Base-by-base conservation (phyloP, 495 filamentous ascomycete species). In the Entonaema liquescens region DNA sequence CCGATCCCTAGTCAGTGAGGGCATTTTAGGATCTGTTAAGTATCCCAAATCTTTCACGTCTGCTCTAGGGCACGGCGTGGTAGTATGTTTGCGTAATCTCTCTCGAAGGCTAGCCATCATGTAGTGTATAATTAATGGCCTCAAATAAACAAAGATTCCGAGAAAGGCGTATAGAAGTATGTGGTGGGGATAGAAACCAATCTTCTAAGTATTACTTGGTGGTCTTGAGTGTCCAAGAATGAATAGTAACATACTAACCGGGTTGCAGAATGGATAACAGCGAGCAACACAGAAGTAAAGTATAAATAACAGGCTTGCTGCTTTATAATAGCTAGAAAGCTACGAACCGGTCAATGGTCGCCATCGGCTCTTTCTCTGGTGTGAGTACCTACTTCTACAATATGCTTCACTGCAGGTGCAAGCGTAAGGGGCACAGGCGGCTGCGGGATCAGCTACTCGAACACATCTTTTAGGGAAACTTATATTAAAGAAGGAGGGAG, bases 51-150 rank as follows among this genome's bases (percentile, higher is more conserved):
- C 67, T 21, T 44, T 8, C 6, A n/a, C 15, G 52, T 58, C 38
- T 28, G 12, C n/a, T 25, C 15, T 15, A 2, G 61, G 38, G 36
- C 15, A 31, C 25, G 56, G 11, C 28, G 29, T 33, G 9, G 21
- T 15, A 13, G 21, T 9, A 21, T 42, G 40, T 13, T 52, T 66
- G 50, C 23, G 47, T 21, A 33, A 33, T 50, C 29, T 71, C 5
- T 49, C 59, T n/a, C 58, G 63, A 17, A 63, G 53, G 38, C 54
- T 44, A 19, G 47, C 26, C 69, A 72, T 72, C 7, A 13, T 66
- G 42, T 8, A 35, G 19, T 25, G 12, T 55, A 58, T 50, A 29
- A 29, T 36, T 52, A 19, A 26, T 38, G 26, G 50, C 31, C 15
- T 25, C 21, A 17, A 38, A 25, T 56, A 47, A 23, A 23, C n/a